Base-by-base conservation (phyloP, 352 stramenopile genomes). In the Phytophthora europaea region DNA sequence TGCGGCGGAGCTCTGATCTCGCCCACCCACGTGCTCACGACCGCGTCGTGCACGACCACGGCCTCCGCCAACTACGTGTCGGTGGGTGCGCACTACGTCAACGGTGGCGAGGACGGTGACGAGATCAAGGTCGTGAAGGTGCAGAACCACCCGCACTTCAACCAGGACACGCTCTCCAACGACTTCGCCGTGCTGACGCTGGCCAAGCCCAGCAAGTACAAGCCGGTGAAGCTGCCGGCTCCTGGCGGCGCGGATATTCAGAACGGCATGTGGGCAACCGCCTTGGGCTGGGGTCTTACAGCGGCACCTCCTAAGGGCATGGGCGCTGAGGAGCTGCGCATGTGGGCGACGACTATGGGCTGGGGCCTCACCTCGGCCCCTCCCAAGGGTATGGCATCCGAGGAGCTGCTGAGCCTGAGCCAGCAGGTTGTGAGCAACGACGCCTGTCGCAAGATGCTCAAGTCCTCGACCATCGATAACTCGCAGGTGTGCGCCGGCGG, bases 111-210 rank as follows among this genome's bases (percentile, higher is more conserved):
- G 34, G 64, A 74, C 54, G 70, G 66, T 13, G 73, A 83, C 7
- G 73, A 74, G 38, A 80, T 84, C 26, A 52, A 74, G 48, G 75
- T 87, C 22, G 8, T 68, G 15, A 56, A 65, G 0, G n/a, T 76
- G 12, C 69, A 53, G 7, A 62, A 75, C 15, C 79, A 89, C 79
- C 77, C 82, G 7, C 64, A 85, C 20, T 87, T 72, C 48, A 75
- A 81, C 64, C 9, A 18, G 1, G 26, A 75, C n/a, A 70, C 58
- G 7, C 60, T 68, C 15, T 33, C 60, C 5, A 75, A 85, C 40
- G 75, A 89, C 61, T 78, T 87, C 36, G 54, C 75, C 1, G 47
- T 89, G 12, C 50, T 88, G 10, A 69, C 72, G 31, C 59, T 89
- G 16, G 53, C 61, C 16, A 70, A 58, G 18, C 40, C 51, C 0